A percentile compares a stretch with the other conserved stretches of the same genome.
These are phyloP conservation scores for Sanguinoderma infundibulare DNA, from an alignment of 1,284 basidiomycete species.

Conservation along the genomic window DNA sequence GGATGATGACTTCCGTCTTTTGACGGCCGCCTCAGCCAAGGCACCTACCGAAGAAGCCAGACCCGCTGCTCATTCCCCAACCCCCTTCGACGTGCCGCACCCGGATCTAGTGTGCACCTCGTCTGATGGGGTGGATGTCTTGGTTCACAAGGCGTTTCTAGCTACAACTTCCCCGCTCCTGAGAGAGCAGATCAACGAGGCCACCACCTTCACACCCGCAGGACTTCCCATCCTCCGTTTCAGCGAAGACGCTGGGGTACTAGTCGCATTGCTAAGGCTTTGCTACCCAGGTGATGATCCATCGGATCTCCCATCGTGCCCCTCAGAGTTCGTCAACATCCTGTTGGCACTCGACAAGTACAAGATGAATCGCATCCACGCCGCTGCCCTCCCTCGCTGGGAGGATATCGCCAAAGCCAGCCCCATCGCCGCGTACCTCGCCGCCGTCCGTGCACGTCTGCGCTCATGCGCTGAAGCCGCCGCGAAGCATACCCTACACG, in stretches of 20 bases:
- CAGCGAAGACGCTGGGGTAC: not conserved
- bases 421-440: not conserved
- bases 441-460: not conserved
- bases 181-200: not conserved
- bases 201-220: not conserved
- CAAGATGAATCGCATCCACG: not conserved
- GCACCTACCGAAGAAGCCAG: not conserved
- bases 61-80: not conserved
- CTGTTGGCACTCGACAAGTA: not conserved
- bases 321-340: not conserved
- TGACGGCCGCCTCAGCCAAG: not conserved
- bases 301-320: not conserved
- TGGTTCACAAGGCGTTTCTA: not conserved
- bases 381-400: not conserved
- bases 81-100: not conserved
- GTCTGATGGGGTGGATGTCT: not conserved
- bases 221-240: not conserved
- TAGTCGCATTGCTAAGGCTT: not conserved
- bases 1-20: not conserved
- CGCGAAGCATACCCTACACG: not conserved
- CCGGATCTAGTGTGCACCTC: not conserved
- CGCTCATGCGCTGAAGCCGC: not conserved
- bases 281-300: not conserved
- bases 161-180: not conserved
- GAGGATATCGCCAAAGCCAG: not conserved